Evolutionary conservation across 2,329 filamentous ascomycete species (phyloP).

Genomic region (Talaromyces sp.): DNA sequence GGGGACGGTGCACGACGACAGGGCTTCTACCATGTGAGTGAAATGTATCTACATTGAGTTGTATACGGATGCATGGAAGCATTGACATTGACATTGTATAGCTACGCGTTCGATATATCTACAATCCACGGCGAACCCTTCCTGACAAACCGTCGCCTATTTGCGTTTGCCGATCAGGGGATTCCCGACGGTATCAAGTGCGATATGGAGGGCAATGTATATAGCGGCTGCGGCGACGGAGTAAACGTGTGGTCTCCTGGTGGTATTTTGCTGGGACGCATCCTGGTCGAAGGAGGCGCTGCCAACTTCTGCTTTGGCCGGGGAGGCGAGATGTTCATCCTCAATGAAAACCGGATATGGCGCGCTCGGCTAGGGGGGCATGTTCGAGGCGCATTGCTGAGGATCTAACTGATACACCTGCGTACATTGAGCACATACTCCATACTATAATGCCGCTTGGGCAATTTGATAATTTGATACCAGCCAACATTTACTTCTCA

Average conservation of each 20-base stretch:
- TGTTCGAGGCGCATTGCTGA: neutral
- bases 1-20: constrained; percentile 12
- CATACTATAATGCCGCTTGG: neutral
- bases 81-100: constrained; percentile 3
- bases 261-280: constrained; percentile 52
- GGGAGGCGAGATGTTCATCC: constrained; percentile 33
- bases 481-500: no score
- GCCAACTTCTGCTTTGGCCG: constrained; percentile 49
- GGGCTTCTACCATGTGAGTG: constrained; percentile 24
- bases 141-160: constrained; percentile 47
- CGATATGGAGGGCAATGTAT: constrained; percentile 52
- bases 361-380: neutral
- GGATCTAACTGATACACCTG: neutral
- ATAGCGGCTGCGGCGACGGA: constrained; percentile 51
- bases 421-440: neutral
- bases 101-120: constrained; percentile 47
- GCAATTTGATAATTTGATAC: neutral
- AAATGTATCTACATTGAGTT: neutral
- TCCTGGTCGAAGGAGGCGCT: constrained; percentile 45
- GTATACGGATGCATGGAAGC: neutral
- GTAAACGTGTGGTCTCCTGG: constrained; percentile 50
- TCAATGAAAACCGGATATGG: constrained; percentile 44
- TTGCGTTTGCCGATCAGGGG: constrained; percentile 46
- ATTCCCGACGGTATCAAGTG: constrained; percentile 46
- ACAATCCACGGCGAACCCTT: constrained; percentile 34